phyloP scores from a whole-genome alignment of 2,329 filamentous ascomycete species.

The Fusarium haematococcum region DNA sequence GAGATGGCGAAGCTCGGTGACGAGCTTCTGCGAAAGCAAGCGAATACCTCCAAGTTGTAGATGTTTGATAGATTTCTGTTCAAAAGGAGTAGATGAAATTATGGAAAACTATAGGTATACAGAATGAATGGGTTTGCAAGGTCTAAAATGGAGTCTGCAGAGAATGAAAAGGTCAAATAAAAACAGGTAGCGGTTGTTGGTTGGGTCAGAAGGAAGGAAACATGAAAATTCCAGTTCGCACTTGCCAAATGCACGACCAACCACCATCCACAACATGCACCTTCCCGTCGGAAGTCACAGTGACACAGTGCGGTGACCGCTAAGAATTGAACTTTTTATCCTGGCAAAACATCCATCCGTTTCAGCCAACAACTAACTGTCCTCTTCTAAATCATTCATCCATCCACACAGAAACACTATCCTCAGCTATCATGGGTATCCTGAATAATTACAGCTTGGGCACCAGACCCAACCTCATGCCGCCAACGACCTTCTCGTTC shows the following conservation, averaged over 20 bases:
- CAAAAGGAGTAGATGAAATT: neutral
- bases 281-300: neutral
- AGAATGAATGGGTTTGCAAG: neutral
- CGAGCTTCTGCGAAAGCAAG: conserved; percentile 63
- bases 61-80: neutral
- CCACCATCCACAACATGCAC: neutral
- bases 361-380: neutral
- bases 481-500: conserved; percentile 67
- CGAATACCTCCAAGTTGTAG: conserved; percentile 60
- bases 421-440: neutral
- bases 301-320: neutral
- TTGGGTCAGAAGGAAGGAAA: neutral
- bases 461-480: conserved; percentile 64
- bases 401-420: conserved; percentile 4
- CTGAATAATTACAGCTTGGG: conserved; percentile 60
- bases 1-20: conserved; percentile 69
- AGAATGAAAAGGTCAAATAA: neutral
- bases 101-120: neutral
- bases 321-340: conserved; percentile 1
- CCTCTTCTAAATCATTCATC: neutral
- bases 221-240: neutral
- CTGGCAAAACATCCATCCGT: neutral
- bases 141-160: neutral
- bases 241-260: neutral
- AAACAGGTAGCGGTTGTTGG: conserved; percentile 1